phyloP scores from a whole-genome alignment of 2,329 filamentous ascomycete genomes.

The Aspergillus pseudoglaucus region DNA sequence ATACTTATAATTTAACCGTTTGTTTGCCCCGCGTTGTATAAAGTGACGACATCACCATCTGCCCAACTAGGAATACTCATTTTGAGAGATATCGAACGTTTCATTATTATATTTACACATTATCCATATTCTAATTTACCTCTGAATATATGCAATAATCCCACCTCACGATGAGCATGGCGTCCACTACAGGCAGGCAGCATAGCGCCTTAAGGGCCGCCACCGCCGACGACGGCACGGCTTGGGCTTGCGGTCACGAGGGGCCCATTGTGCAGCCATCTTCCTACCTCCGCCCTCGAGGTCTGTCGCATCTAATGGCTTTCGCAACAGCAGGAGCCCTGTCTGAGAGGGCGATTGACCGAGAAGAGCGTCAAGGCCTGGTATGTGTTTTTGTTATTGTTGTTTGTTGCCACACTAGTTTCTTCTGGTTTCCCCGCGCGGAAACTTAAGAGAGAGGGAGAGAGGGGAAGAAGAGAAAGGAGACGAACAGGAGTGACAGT shows the following conservation, averaged over 20 bases:
- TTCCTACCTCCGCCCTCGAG: conserved; percentile 40
- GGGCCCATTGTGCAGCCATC: conserved; percentile 43
- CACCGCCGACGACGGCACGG: background rate
- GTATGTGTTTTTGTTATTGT: conserved; percentile 27
- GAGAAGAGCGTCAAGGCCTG: conserved; percentile 45
- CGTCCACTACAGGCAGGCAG: background rate
- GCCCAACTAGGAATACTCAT: background rate
- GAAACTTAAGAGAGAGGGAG: background rate
- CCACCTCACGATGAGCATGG: background rate
- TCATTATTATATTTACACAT: background rate
- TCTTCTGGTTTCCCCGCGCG: background rate
- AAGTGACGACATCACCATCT: background rate
- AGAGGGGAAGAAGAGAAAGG: background rate
- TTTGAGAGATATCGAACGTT: background rate
- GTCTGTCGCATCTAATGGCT: conserved; percentile 35
- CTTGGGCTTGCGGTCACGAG: conserved; percentile 33
- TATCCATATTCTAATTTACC: background rate
- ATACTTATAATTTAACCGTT: too few relatives aligned
- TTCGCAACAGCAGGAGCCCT: conserved; percentile 34
- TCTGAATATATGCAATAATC: background rate
- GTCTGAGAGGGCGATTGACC: conserved; percentile 41
- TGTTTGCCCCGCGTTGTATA: background rate
- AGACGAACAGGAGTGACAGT: background rate
- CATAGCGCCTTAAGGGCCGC: background rate
- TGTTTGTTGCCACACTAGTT: conserved; percentile 1